These are phyloP conservation scores for Odonthalia washingtoniensis DNA, from an alignment of 31 red algal genomes.

Conservation along the genomic window DNA sequence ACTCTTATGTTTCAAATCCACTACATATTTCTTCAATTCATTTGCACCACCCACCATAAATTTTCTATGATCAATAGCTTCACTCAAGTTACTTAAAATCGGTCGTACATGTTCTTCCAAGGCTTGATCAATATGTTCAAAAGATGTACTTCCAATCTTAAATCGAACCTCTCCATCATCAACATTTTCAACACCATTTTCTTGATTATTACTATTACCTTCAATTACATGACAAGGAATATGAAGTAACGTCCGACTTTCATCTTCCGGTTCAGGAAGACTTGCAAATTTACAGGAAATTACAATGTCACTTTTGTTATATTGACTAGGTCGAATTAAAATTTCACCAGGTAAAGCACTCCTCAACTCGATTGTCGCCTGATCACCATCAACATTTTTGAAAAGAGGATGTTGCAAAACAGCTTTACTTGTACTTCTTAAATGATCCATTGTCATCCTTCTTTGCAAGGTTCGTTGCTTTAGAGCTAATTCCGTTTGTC, in stretches of 20 bases:
- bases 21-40: slow-evolving; percentile 36
- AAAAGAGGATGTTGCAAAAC: slow-evolving; percentile 72
- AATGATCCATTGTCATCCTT: slow-evolving; percentile 44
- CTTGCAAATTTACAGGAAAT: slow-evolving; percentile 86
- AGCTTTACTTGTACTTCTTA: slow-evolving; percentile 49
- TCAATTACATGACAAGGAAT: slow-evolving; percentile 8
- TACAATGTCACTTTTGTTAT: slow-evolving; percentile 66
- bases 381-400: slow-evolving; percentile 68
- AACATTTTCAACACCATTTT: slow-evolving; percentile 49
- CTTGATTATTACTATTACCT: background rate
- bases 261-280: slow-evolving; percentile 31
- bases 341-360: slow-evolving; percentile 73
- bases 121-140: slow-evolving; percentile 83
- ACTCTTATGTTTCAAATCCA: slow-evolving; percentile 41
- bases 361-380: slow-evolving; percentile 62
- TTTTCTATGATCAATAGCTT: slow-evolving; percentile 84
- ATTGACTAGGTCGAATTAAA: slow-evolving; percentile 86
- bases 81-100: slow-evolving; percentile 72
- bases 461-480: slow-evolving; percentile 8
- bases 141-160: slow-evolving; percentile 48
- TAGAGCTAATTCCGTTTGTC: slow-evolving; percentile 13
- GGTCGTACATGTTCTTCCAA: slow-evolving; percentile 82
- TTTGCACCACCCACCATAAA: slow-evolving; percentile 58
- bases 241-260: slow-evolving; percentile 32
- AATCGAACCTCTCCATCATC: slow-evolving; percentile 36